Evolutionary conservation across 2,329 filamentous ascomycete genomes (phyloP).

Genomic region (Alternaria ethzedia): DNA sequence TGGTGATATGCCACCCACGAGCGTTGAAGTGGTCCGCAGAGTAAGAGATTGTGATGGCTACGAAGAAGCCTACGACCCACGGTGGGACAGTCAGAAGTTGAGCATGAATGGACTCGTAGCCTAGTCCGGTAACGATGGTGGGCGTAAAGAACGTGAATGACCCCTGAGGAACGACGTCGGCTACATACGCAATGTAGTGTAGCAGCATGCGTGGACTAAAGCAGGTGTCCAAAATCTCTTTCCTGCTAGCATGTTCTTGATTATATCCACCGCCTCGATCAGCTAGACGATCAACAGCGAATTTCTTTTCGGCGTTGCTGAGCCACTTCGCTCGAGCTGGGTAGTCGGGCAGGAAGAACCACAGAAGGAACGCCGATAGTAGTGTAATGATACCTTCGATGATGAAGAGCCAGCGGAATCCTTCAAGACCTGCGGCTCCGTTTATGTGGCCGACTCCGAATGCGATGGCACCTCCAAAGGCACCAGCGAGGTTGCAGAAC

Average conservation of each 20-base stretch:
- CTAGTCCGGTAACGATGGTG: slow-evolving; percentile 66
- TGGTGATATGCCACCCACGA: slow-evolving; percentile 7
- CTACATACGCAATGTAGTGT: slow-evolving; percentile 4
- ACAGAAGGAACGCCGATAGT: slow-evolving; percentile 42
- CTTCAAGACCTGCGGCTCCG: slow-evolving; percentile 42
- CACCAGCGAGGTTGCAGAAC: slow-evolving; percentile 56
- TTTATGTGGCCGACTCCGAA: slow-evolving; percentile 56
- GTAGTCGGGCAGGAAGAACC: slow-evolving; percentile 57
- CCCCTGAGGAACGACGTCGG: slow-evolving; percentile 1
- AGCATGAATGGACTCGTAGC: slow-evolving; percentile 61
- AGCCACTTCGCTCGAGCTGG: slow-evolving; percentile 57
- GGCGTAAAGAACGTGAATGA: slow-evolving; percentile 66
- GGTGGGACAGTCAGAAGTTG: slow-evolving; percentile 73
- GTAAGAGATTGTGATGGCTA: slow-evolving; percentile 46
- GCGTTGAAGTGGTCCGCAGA: slow-evolving; percentile 25
- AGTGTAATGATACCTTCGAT: slow-evolving; percentile 16
- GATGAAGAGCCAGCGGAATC: slow-evolving; percentile 29
- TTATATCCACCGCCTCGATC: slow-evolving; percentile 2
- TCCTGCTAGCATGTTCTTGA: background rate
- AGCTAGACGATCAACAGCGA: slow-evolving; percentile 2
- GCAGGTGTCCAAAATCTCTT: background rate
- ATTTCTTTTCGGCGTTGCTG: slow-evolving; percentile 2
- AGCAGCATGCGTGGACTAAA: background rate
- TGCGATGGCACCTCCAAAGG: slow-evolving; percentile 62
- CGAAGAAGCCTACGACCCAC: slow-evolving; percentile 46